A percentile compares a stretch with the other conserved stretches of the same genome.
Conservation (phyloP, 2,329 filamentous ascomycete species). For the Aspergillus sp. region DNA sequence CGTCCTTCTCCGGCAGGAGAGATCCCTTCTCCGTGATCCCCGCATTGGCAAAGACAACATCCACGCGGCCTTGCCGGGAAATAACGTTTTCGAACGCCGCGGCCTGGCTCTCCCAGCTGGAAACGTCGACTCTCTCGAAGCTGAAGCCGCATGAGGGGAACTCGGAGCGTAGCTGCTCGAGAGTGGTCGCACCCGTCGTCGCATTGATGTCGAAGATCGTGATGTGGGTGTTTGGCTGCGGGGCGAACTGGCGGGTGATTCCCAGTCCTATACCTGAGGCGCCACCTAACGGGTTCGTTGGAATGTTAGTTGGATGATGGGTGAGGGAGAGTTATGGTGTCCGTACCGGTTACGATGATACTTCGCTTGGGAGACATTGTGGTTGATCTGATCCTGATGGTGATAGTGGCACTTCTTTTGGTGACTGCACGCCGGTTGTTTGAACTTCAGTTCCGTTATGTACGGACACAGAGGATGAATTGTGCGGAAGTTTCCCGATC, state of each 20-base stretch:
- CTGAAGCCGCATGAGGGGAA: slow-evolving; percentile 26
- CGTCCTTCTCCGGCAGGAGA: slow-evolving; percentile 29
- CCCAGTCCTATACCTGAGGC: slow-evolving; percentile 39
- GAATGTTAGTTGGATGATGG: background rate
- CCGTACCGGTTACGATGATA: slow-evolving; percentile 30
- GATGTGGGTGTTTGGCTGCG: slow-evolving; percentile 29
- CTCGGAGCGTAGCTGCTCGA: slow-evolving; percentile 24
- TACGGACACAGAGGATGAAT: background rate
- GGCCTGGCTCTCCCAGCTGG: slow-evolving; percentile 37
- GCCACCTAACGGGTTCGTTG: slow-evolving; percentile 21
- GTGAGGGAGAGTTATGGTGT: background rate
- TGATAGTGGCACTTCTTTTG: background rate
- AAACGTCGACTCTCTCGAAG: slow-evolving; percentile 33
- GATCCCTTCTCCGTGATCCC: slow-evolving; percentile 48
- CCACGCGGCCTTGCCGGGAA: slow-evolving; percentile 37
- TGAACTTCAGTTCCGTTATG: background rate
- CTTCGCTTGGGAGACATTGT: slow-evolving; percentile 19
- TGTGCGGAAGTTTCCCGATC: slow-evolving; percentile 3
- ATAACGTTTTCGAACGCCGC: slow-evolving; percentile 23
- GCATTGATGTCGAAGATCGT: slow-evolving; percentile 35
- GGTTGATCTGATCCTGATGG: background rate
- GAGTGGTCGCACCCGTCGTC: slow-evolving; percentile 20
- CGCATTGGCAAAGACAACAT: slow-evolving; percentile 53
- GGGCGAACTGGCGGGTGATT: slow-evolving; percentile 32
- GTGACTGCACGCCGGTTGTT: background rate